phyloP scores from a whole-genome alignment of 768 basidiomycete species.

The Strobilomyces dryophilus region DNA sequence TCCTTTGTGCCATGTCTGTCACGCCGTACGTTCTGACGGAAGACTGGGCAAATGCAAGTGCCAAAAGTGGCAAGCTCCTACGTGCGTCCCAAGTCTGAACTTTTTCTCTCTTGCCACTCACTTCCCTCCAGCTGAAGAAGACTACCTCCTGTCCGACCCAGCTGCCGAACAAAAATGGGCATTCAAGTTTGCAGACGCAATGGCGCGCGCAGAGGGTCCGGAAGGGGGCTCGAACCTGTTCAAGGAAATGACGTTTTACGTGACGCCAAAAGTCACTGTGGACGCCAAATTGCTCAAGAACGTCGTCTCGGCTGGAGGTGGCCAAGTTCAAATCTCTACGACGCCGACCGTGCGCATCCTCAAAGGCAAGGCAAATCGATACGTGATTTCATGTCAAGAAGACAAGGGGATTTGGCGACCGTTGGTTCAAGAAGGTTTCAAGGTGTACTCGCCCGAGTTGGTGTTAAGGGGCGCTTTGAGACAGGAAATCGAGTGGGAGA shows the following conservation, averaged over 20 bases:
- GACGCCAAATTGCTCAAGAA: slow-evolving; percentile 61
- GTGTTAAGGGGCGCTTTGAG: slow-evolving; percentile 59
- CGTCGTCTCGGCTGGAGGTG: slow-evolving; percentile 67
- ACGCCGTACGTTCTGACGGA: slow-evolving; percentile 60
- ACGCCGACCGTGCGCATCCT: slow-evolving; percentile 55
- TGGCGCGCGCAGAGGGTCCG: slow-evolving; percentile 50
- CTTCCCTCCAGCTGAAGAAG: slow-evolving; percentile 49
- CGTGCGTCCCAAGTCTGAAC: slow-evolving; percentile 41
- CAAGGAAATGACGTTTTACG: slow-evolving; percentile 63
- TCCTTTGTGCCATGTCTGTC: slow-evolving; percentile 68
- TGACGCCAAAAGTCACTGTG: slow-evolving; percentile 62
- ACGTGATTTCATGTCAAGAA: slow-evolving; percentile 62
- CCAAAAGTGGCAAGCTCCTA: slow-evolving; percentile 52
- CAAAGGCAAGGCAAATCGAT: slow-evolving; percentile 44
- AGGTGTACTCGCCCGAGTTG: slow-evolving; percentile 68
- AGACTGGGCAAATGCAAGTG: slow-evolving; percentile 65
- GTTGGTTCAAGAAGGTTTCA: slow-evolving; percentile 44
- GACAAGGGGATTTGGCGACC: slow-evolving; percentile 67
- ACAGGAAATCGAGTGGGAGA: slow-evolving; percentile 67
- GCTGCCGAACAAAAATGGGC: slow-evolving; percentile 61
- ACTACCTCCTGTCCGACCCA: slow-evolving; percentile 58
- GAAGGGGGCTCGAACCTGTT: slow-evolving; percentile 51
- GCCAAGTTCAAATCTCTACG: slow-evolving; percentile 51
- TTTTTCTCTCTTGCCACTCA: background rate
- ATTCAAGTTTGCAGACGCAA: slow-evolving; percentile 58